phyloP scores from a whole-genome alignment of 331 rosid genomes.

The Quercus lobata region DNA sequence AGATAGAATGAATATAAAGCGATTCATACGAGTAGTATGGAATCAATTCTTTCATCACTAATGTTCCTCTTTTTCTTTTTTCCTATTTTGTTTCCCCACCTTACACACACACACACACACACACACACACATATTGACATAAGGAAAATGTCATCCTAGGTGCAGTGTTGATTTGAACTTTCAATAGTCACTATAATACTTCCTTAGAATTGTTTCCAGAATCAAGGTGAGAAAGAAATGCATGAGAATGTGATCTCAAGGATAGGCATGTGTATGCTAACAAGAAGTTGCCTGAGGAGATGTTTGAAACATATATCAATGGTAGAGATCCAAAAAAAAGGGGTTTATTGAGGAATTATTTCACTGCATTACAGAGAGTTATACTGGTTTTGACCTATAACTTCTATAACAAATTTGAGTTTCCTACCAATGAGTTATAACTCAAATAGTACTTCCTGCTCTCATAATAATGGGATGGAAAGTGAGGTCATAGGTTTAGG shows the following conservation, averaged over 20 bases:
- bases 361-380: not conserved
- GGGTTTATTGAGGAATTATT: not conserved
- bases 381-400: not conserved
- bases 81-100: not conserved
- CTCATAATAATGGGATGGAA: too few relatives aligned
- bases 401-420: not conserved
- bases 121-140: too few relatives aligned
- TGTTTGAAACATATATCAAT: not conserved
- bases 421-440: not conserved
- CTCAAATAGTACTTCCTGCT: too few relatives aligned
- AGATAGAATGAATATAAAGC: not conserved
- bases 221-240: not conserved
- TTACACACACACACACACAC: too few relatives aligned
- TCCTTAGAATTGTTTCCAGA: not conserved
- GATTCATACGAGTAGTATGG: not conserved
- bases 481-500: too few relatives aligned
- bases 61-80: not conserved
- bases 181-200: not conserved
- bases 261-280: not conserved
- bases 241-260: not conserved
- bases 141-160: not conserved
- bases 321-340: not conserved
- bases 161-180: not conserved
- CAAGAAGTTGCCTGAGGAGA: not conserved
- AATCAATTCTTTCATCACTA: not conserved